A percentile compares a stretch with the other conserved stretches of the same genome.
These are phyloP conservation scores for Verticillium longisporum DNA, from an alignment of 2,329 filamentous ascomycete species.

Conservation along the genomic window DNA sequence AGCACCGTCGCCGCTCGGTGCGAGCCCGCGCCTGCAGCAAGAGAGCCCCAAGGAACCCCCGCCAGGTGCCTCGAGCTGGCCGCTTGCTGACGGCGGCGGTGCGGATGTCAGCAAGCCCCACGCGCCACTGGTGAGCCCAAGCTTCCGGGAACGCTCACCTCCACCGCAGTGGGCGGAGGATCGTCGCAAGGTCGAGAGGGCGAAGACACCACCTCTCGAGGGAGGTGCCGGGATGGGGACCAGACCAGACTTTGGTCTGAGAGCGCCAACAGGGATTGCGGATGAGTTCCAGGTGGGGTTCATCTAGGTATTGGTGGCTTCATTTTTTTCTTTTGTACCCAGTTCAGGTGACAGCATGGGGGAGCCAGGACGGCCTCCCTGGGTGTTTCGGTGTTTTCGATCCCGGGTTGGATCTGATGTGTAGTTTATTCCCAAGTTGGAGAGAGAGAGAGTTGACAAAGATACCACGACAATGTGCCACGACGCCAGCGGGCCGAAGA, in stretches of 20 bases:
- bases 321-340: background rate
- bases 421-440: background rate
- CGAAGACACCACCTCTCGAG: background rate
- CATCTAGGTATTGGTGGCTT: constrained; percentile 3
- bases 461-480: background rate
- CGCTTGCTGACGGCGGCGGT: background rate
- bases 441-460: background rate
- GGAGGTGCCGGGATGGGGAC: background rate
- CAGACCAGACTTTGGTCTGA: constrained; percentile 9
- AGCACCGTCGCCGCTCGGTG: background rate
- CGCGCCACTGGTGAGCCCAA: background rate
- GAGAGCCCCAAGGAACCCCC: background rate
- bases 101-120: background rate
- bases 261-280: constrained; percentile 11
- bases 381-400: background rate
- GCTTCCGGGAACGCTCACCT: background rate
- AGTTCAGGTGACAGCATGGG: background rate
- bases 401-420: background rate
- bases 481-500: too few relatives aligned
- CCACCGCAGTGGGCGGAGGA: background rate
- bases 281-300: constrained; percentile 12
- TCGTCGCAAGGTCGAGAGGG: background rate
- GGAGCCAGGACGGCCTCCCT: background rate
- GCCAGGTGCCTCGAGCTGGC: background rate
- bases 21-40: background rate